phyloP scores from a whole-genome alignment of 2,329 filamentous ascomycete species.

The Capronia epimyces region DNA sequence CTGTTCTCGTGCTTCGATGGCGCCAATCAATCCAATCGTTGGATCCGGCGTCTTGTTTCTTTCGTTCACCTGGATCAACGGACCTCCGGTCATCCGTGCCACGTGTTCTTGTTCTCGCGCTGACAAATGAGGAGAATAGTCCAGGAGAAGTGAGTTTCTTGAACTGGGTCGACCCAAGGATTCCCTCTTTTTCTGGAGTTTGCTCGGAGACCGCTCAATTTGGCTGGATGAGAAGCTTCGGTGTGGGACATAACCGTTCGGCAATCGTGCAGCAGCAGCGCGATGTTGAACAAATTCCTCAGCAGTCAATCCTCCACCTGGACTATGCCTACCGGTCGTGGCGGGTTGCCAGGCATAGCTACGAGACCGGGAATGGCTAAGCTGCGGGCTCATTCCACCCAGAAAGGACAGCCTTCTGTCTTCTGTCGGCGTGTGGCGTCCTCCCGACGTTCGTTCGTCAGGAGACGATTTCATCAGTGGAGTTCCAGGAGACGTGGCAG shows the following conservation, averaged over 20 bases:
- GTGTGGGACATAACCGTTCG: constrained; percentile 38
- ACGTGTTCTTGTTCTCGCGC: constrained; percentile 84
- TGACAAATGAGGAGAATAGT: constrained; percentile 60
- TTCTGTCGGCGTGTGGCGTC: constrained; percentile 6
- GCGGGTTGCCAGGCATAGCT: constrained; percentile 74
- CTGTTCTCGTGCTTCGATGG: constrained; percentile 72
- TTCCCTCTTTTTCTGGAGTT: constrained; percentile 22
- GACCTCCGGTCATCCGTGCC: constrained; percentile 72
- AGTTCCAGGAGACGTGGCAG: constrained; percentile 13
- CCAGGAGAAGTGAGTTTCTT: constrained; percentile 33
- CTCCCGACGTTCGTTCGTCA: constrained; percentile 9
- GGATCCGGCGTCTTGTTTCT: constrained; percentile 44
- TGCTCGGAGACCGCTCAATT: constrained; percentile 25
- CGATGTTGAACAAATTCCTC: constrained; percentile 82
- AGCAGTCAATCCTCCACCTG: constrained; percentile 58
- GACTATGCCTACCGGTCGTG: constrained; percentile 43
- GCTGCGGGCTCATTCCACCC: constrained; percentile 9
- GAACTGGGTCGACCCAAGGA: constrained; percentile 35
- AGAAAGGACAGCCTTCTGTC: constrained; percentile 12
- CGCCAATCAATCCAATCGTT: constrained; percentile 64
- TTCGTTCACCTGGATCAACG: constrained; percentile 64
- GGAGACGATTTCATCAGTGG: constrained; percentile 8
- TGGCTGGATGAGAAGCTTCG: constrained; percentile 32
- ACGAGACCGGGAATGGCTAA: constrained; percentile 38
- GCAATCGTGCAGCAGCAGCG: constrained; percentile 51